phyloP scores from a whole-genome alignment of 257 asterid genomes.

The Nicotiana obtusifolia region DNA sequence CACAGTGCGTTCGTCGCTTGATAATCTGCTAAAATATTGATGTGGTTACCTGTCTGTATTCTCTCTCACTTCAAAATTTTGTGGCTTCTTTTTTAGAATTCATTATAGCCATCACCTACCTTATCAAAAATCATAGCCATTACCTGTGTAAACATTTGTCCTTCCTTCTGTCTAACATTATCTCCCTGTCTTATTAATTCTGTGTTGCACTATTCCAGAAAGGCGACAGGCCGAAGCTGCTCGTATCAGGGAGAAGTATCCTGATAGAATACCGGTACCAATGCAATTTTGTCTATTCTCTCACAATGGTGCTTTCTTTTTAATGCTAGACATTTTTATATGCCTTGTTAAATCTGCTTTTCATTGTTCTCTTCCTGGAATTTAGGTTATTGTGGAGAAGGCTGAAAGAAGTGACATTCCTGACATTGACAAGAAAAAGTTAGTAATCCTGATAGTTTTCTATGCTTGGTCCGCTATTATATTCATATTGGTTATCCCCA shows the following conservation, averaged over 20 bases:
- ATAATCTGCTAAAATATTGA: neutral
- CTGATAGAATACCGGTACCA: conserved; percentile 90
- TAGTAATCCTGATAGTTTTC: conserved; percentile 15
- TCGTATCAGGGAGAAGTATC: conserved; percentile 94
- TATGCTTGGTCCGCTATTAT: neutral
- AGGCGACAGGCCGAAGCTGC: conserved; percentile 95
- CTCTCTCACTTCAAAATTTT: neutral
- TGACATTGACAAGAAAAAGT: conserved; percentile 94
- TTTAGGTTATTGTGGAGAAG: conserved; percentile 82
- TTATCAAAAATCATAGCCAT: neutral
- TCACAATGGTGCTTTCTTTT: neutral
- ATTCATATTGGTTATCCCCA: neutral
- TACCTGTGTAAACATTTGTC: neutral
- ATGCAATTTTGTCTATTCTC: neutral
- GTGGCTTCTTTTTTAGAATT: neutral
- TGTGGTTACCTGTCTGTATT: neutral
- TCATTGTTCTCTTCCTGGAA: neutral
- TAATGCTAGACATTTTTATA: neutral
- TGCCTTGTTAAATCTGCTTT: neutral
- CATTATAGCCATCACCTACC: neutral
- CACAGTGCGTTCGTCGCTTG: neutral
- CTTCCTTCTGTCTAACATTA: neutral
- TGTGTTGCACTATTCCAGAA: conserved; percentile 32
- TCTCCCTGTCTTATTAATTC: neutral
- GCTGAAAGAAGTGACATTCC: conserved; percentile 92